Evolutionary conservation across 805 yeast species (phyloP).

Genomic region (Lachancea meyersii): DNA sequence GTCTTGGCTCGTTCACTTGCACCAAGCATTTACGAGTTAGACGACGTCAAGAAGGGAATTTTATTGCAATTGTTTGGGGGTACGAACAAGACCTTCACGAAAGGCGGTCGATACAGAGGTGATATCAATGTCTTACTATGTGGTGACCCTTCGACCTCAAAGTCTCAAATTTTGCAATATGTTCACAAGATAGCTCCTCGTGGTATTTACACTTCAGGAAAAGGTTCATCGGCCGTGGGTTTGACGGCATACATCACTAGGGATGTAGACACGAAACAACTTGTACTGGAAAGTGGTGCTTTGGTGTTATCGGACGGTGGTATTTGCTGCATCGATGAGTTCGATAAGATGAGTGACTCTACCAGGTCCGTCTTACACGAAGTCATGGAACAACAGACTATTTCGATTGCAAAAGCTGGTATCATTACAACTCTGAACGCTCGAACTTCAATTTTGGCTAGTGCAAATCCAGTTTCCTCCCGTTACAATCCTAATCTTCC

Average conservation of each 20-base stretch:
- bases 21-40: slow-evolving; percentile 94
- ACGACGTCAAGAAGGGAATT: slow-evolving; percentile 94
- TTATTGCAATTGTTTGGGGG: slow-evolving; percentile 93
- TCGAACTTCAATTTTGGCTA: slow-evolving; percentile 89
- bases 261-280: slow-evolving; percentile 87
- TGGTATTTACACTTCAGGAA: slow-evolving; percentile 95
- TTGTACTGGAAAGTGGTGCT: slow-evolving; percentile 94
- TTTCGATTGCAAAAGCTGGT: slow-evolving; percentile 97
- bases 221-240: slow-evolving; percentile 99
- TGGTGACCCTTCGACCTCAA: slow-evolving; percentile 99
- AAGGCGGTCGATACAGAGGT: slow-evolving; percentile 95
- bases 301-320: slow-evolving; percentile 96
- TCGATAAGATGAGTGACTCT: slow-evolving; percentile 93
- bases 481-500: slow-evolving; percentile 92
- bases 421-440: slow-evolving; percentile 96
- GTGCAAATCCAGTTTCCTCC: slow-evolving; percentile 96
- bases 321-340: slow-evolving; percentile 97
- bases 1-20: slow-evolving; percentile 85
- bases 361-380: slow-evolving; percentile 94
- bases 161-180: slow-evolving; percentile 89
- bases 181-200: slow-evolving; percentile 94
- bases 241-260: slow-evolving; percentile 94
- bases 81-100: slow-evolving; percentile 75
- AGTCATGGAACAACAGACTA: slow-evolving; percentile 99
- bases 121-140: slow-evolving; percentile 87